Evolutionary conservation across 768 basidiomycete genomes (phyloP).

Genomic region (Tremella fuciformis): DNA sequence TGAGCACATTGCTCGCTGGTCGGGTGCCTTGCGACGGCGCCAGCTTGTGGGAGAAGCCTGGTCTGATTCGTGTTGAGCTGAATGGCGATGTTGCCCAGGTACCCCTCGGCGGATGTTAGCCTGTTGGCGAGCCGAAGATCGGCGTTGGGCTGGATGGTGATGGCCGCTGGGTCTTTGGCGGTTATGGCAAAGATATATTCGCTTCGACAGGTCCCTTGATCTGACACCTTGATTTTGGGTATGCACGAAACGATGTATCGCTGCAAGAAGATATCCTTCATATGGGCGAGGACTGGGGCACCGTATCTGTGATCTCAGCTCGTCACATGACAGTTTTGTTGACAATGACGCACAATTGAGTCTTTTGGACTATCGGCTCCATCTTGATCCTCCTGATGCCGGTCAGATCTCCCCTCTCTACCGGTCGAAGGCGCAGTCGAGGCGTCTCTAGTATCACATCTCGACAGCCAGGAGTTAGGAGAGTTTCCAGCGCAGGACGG

Average conservation of each 20-base stretch:
- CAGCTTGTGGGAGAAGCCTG: constrained; percentile 21
- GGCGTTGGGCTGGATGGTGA: constrained; percentile 19
- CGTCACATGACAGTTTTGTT: not conserved
- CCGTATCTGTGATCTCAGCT: constrained; percentile 28
- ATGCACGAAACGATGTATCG: constrained; percentile 31
- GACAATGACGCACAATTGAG: constrained; percentile 37
- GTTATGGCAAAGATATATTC: constrained; percentile 47
- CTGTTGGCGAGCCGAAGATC: constrained; percentile 28
- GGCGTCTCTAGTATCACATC: constrained; percentile 25
- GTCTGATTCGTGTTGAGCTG: not conserved
- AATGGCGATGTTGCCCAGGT: constrained; percentile 44
- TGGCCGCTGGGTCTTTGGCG: constrained; percentile 21
- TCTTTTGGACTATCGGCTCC: constrained; percentile 45
- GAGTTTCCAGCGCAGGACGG: constrained; percentile 16
- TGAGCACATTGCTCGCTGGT: constrained; percentile 21
- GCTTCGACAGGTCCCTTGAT: constrained; percentile 10
- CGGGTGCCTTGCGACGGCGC: constrained; percentile 26
- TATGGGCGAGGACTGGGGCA: constrained; percentile 15
- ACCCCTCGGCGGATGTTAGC: constrained; percentile 34
- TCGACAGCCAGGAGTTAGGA: constrained; percentile 36
- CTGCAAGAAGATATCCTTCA: constrained; percentile 30
- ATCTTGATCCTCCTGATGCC: constrained; percentile 42
- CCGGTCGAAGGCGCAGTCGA: constrained; percentile 33
- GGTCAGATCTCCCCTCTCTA: constrained; percentile 24
- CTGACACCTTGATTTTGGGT: not conserved